Conservation (phyloP, 345 rosid species). For the Litchi chinensis region DNA sequence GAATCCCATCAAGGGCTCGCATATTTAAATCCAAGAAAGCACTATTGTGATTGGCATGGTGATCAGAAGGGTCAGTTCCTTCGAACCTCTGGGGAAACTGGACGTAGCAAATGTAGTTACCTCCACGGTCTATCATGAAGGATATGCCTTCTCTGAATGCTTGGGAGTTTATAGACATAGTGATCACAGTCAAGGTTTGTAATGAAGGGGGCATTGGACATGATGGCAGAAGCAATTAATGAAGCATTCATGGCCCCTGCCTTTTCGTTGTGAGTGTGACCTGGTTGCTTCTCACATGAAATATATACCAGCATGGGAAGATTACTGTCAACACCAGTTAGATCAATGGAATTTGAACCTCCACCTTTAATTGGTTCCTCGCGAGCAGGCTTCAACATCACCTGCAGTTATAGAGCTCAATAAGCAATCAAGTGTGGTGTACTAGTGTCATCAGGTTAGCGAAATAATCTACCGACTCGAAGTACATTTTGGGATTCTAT, state of each 20-base stretch:
- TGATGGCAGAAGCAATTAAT: conserved; percentile 29
- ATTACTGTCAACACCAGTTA: conserved; percentile 26
- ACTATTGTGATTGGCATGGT: conserved; percentile 36
- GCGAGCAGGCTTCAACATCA: conserved; percentile 30
- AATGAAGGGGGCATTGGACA: conserved; percentile 35
- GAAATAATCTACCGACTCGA: background rate
- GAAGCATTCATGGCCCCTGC: conserved; percentile 41
- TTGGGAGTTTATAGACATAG: conserved; percentile 34
- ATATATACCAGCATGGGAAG: conserved; percentile 38
- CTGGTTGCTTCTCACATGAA: conserved; percentile 34
- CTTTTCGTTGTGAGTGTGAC: conserved; percentile 39
- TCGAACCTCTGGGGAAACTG: conserved; percentile 39
- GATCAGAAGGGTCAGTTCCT: conserved; percentile 37
- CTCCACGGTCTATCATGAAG: conserved; percentile 36
- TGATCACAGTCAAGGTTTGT: conserved; percentile 35
- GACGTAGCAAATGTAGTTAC: conserved; percentile 29
- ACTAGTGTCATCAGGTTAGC: background rate
- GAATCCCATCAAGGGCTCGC: conserved; percentile 36
- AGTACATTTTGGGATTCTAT: no score
- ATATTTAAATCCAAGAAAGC: conserved; percentile 35
- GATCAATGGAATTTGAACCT: conserved; percentile 20
- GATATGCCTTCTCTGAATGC: conserved; percentile 35
- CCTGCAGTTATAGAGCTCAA: conserved; percentile 18
- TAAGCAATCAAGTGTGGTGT: background rate
- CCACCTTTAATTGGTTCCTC: conserved; percentile 27